Percentiles rank a stretch among this genome's conserved stretches.
Conservation (phyloP, 169 alveolate genomes). For the Babesia bigemina region DNA sequence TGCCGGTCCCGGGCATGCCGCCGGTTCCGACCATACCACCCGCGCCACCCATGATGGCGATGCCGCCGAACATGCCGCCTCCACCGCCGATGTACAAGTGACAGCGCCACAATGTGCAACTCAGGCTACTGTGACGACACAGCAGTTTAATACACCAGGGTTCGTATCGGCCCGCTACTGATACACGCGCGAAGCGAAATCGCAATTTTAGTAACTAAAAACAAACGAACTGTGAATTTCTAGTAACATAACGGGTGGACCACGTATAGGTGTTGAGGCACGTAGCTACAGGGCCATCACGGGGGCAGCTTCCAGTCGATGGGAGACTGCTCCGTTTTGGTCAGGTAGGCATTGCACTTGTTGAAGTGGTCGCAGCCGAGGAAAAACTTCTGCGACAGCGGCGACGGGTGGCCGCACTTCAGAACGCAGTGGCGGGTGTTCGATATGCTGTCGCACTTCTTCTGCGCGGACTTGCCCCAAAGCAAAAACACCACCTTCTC, state of each 20-base stretch:
- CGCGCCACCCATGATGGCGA: constrained; percentile 34
- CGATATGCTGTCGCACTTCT: constrained; percentile 87
- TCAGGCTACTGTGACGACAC: no score
- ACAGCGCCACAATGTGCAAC: no score
- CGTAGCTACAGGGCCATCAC: neutral
- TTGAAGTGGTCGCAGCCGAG: constrained; percentile 81
- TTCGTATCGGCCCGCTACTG: neutral
- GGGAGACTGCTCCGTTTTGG: constrained; percentile 66
- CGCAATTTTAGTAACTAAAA: neutral
- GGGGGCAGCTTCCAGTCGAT: constrained; percentile 77
- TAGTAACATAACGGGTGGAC: neutral
- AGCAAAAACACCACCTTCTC: constrained; percentile 86
- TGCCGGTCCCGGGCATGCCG: constrained; percentile 41
- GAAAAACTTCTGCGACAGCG: constrained; percentile 84
- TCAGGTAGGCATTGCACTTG: constrained; percentile 80
- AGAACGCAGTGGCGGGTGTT: constrained; percentile 87
- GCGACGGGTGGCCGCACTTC: constrained; percentile 98
- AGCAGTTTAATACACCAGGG: no score
- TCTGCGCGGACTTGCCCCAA: constrained; percentile 94
- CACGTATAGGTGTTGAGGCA: no score
- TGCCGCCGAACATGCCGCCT: constrained; percentile 69
- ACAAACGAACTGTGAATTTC: neutral
- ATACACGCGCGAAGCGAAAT: no score
- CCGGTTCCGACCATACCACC: constrained; percentile 25
- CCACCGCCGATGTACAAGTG: constrained; percentile 61